Conservation (phyloP, 441 rosid genomes). For the Aleurites moluccanus region DNA sequence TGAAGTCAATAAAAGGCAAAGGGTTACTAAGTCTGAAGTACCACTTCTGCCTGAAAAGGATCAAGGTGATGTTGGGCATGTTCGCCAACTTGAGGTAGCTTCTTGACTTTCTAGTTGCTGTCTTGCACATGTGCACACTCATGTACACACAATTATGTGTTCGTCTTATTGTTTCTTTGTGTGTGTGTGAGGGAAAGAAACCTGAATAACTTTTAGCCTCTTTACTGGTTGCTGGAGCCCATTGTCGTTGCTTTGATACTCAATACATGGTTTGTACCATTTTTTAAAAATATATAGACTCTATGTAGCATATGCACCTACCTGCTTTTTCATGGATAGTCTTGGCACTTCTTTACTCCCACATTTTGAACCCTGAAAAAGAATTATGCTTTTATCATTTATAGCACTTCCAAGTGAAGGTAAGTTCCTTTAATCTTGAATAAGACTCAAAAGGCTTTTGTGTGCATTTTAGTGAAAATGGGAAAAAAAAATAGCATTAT, state of each 20-base stretch:
- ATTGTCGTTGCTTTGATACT: neutral
- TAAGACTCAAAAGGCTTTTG: conserved; percentile 1
- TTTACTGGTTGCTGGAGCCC: neutral
- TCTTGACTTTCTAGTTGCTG: conserved; percentile 13
- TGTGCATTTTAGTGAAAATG: neutral
- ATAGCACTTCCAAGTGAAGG: neutral
- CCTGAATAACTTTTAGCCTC: neutral
- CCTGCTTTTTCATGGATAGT: neutral
- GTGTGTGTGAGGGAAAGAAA: neutral
- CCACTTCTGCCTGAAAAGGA: conserved; percentile 42
- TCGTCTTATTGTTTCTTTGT: neutral
- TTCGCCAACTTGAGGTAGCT: conserved; percentile 80
- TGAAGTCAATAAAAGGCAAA: conserved; percentile 40
- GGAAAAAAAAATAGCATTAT: neutral
- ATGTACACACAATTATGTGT: neutral
- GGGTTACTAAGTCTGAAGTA: conserved; percentile 38
- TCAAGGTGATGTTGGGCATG: conserved; percentile 40
- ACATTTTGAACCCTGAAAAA: neutral
- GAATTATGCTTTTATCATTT: neutral
- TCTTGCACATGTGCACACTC: neutral
- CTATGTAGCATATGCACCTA: neutral
- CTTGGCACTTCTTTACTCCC: neutral
- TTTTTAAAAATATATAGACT: neutral
- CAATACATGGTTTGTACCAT: neutral
- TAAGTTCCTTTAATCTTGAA: neutral